A percentile compares a stretch with the other conserved stretches of the same genome.
Evolutionary conservation across 2,329 filamentous ascomycete species (phyloP).

Genomic region (Fusarium musae): DNA sequence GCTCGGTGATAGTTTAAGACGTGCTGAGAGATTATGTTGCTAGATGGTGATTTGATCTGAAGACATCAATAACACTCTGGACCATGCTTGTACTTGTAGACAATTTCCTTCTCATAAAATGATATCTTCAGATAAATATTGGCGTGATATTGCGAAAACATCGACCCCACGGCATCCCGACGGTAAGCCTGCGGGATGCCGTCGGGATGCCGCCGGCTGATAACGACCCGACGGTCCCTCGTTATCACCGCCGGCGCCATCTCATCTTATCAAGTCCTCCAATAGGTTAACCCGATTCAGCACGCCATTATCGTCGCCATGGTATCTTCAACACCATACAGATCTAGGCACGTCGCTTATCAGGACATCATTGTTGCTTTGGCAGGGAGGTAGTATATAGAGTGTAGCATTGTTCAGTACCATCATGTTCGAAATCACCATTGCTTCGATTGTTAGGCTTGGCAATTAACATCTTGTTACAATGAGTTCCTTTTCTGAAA

Average conservation of each 20-base stretch:
- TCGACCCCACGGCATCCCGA: slow-evolving; percentile 6
- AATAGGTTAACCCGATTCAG: slow-evolving; percentile 31
- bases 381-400: neutral
- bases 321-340: slow-evolving; percentile 33
- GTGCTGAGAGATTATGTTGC: neutral
- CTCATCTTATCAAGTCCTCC: neutral
- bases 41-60: neutral
- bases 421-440: neutral
- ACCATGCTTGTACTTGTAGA: neutral
- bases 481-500: slow-evolving; percentile 31
- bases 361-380: neutral
- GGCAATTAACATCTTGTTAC: neutral
- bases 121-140: neutral
- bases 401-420: neutral
- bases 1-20: neutral
- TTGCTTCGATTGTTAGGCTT: neutral
- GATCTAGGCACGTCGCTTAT: neutral
- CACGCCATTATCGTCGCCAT: slow-evolving; percentile 44
- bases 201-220: slow-evolving; percentile 37
- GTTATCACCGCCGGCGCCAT: slow-evolving; percentile 7
- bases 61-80: neutral
- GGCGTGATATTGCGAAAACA: neutral
- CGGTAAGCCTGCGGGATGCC: slow-evolving; percentile 9
- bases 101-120: fast-evolving
- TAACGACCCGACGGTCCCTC: neutral